A percentile compares a stretch with the other conserved stretches of the same genome.
These are phyloP conservation scores for Avicennia marina DNA, from an alignment of 257 asterid species.

Conservation along the genomic window DNA sequence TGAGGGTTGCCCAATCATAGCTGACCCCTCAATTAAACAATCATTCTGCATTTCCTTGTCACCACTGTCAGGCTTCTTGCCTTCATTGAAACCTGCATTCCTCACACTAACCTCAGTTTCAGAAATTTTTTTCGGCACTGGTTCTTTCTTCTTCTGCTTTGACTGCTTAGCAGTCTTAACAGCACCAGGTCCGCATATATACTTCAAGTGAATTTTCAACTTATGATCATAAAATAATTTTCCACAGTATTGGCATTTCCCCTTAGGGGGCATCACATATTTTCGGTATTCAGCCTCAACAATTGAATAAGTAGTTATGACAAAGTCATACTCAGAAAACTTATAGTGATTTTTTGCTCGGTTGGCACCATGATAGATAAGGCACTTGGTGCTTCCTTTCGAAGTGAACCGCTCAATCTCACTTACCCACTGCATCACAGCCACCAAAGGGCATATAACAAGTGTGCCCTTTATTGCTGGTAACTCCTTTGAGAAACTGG, in stretches of 20 bases:
- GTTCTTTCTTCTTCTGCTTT: slow-evolving; percentile 67
- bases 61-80: slow-evolving; percentile 16
- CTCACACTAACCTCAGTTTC: slow-evolving; percentile 26
- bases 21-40: slow-evolving; percentile 23
- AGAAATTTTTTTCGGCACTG: slow-evolving; percentile 27
- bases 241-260: slow-evolving; percentile 74
- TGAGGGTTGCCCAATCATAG: slow-evolving; percentile 23
- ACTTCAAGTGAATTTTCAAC: slow-evolving; percentile 61
- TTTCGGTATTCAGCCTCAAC: slow-evolving; percentile 85
- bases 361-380: slow-evolving; percentile 85
- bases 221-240: slow-evolving; percentile 43
- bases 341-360: slow-evolving; percentile 49
- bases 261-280: slow-evolving; percentile 80
- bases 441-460: slow-evolving; percentile 92
- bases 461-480: slow-evolving; percentile 74
- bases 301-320: slow-evolving; percentile 81
- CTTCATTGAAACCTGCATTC: slow-evolving; percentile 24
- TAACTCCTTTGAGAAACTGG: slow-evolving; percentile 42
- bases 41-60: slow-evolving; percentile 34
- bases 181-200: slow-evolving; percentile 81
- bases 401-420: slow-evolving; percentile 83
- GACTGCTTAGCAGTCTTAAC: slow-evolving; percentile 68
- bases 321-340: slow-evolving; percentile 76
- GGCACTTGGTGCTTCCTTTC: slow-evolving; percentile 73
- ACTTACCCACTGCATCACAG: slow-evolving; percentile 83